A percentile compares a stretch with the other conserved stretches of the same genome.
Evolutionary conservation across 1,284 basidiomycete genomes (phyloP).

Genomic region (Microbotryomycetes sp.): DNA sequence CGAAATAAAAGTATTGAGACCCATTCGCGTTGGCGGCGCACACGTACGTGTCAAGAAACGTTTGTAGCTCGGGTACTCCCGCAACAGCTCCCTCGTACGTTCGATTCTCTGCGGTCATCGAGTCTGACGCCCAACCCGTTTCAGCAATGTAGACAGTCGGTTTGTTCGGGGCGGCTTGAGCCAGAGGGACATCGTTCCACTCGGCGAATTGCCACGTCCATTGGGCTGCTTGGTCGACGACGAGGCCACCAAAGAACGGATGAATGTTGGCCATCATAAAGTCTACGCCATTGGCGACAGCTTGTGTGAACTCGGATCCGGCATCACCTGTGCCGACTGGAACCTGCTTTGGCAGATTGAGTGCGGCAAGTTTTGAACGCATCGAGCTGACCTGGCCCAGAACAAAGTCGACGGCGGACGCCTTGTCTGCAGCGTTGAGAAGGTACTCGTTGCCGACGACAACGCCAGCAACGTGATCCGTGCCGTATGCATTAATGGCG

Average conservation of each 20-base stretch:
- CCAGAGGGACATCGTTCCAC: constrained; percentile 42
- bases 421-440: constrained; percentile 52
- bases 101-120: constrained; percentile 31
- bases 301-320: constrained; percentile 70
- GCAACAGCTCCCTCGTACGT: constrained; percentile 60
- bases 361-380: constrained; percentile 48
- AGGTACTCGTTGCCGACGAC: constrained; percentile 56
- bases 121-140: constrained; percentile 46
- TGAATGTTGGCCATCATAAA: constrained; percentile 75
- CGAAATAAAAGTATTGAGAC: constrained; percentile 47
- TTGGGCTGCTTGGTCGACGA: constrained; percentile 58
- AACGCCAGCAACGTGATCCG: constrained; percentile 66
- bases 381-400: constrained; percentile 2
- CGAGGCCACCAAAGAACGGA: constrained; percentile 54
- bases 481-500: constrained; percentile 70
- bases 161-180: constrained; percentile 50
- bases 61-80: constrained; percentile 60
- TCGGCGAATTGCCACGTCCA: constrained; percentile 60
- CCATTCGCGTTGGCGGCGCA: constrained; percentile 75
- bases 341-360: constrained; percentile 49
- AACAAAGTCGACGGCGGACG: constrained; percentile 1
- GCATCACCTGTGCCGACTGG: constrained; percentile 86
- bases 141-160: constrained; percentile 71
- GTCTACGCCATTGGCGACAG: constrained; percentile 62
- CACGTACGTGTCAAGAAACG: constrained; percentile 70